A percentile compares a stretch with the other conserved stretches of the same genome.
Evolutionary conservation across 2,329 filamentous ascomycete genomes (phyloP).

Genomic region (Pyricularia grisea): DNA sequence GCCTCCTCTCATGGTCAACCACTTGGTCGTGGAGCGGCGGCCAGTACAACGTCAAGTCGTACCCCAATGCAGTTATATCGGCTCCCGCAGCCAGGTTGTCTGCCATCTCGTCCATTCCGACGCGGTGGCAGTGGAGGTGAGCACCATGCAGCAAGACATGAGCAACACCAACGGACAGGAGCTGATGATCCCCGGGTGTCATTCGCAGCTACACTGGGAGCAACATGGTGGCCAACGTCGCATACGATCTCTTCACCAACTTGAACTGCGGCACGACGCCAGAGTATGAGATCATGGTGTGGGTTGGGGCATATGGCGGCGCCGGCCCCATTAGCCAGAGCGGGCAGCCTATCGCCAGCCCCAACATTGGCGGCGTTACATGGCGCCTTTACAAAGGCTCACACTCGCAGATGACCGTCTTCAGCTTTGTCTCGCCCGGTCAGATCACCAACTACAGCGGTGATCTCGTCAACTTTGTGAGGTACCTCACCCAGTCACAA

Average conservation of each 20-base stretch:
- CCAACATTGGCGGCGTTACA: conserved; percentile 39
- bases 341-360: conserved; percentile 41
- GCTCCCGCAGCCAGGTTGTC: conserved; percentile 22
- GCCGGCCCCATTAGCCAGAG: conserved; percentile 47
- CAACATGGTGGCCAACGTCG: conserved; percentile 40
- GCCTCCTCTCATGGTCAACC: conserved; percentile 30
- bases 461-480: conserved; percentile 48
- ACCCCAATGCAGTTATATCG: conserved; percentile 30
- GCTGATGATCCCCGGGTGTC: conserved; percentile 9
- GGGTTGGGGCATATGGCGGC: conserved; percentile 48
- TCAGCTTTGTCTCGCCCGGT: conserved; percentile 36
- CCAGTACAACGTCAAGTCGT: conserved; percentile 32
- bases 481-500: conserved; percentile 40
- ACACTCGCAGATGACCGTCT: conserved; percentile 52
- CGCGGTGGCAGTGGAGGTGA: conserved; percentile 28
- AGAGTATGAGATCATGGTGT: conserved; percentile 58
- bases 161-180: not conserved
- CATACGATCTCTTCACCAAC: conserved; percentile 52
- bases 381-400: conserved; percentile 52
- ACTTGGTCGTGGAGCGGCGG: conserved; percentile 33
- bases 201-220: conserved; percentile 19
- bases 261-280: conserved; percentile 29
- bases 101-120: conserved; percentile 23
- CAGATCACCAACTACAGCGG: conserved; percentile 42
- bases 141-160: conserved; percentile 7